Evolutionary conservation across 2,329 filamentous ascomycete species (phyloP).

Genomic region (Delphinella strobiligena): DNA sequence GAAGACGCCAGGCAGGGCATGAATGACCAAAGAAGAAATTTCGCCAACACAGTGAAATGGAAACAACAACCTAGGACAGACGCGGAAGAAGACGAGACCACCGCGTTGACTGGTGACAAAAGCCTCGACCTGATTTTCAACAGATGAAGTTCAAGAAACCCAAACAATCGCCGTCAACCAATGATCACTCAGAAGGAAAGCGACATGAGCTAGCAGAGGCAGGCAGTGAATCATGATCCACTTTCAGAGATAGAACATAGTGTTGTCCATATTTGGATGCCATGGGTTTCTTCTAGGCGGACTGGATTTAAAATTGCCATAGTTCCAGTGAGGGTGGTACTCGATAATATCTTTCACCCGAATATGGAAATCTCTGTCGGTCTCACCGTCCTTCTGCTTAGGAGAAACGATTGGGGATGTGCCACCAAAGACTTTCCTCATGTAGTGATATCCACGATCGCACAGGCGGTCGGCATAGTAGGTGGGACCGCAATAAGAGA

Average conservation of each 20-base stretch:
- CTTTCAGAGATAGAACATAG: conserved; percentile 21
- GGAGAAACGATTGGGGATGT: neutral
- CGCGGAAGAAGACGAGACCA: too few relatives aligned
- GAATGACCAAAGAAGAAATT: too few relatives aligned
- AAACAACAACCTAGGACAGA: too few relatives aligned
- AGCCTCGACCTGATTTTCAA: too few relatives aligned
- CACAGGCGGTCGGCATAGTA: conserved; percentile 30
- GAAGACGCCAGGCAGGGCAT: too few relatives aligned
- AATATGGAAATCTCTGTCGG: conserved; percentile 1
- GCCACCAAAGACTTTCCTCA: conserved; percentile 10
- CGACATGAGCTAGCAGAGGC: too few relatives aligned
- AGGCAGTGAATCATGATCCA: too few relatives aligned
- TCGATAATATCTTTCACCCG: neutral
- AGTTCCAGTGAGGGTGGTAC: neutral
- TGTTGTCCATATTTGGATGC: conserved; percentile 13
- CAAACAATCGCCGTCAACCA: too few relatives aligned
- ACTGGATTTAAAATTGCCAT: neutral
- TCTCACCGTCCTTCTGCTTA: conserved; percentile 1
- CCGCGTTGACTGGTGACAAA: too few relatives aligned
- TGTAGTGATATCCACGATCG: conserved; percentile 22
- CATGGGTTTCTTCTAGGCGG: conserved; percentile 13
- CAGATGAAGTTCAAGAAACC: too few relatives aligned
- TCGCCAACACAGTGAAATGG: too few relatives aligned
- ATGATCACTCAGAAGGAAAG: too few relatives aligned
- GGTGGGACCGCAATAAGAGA: conserved; percentile 25